phyloP scores from a whole-genome alignment of 805 yeast genomes.

The Candida schatavii region DNA sequence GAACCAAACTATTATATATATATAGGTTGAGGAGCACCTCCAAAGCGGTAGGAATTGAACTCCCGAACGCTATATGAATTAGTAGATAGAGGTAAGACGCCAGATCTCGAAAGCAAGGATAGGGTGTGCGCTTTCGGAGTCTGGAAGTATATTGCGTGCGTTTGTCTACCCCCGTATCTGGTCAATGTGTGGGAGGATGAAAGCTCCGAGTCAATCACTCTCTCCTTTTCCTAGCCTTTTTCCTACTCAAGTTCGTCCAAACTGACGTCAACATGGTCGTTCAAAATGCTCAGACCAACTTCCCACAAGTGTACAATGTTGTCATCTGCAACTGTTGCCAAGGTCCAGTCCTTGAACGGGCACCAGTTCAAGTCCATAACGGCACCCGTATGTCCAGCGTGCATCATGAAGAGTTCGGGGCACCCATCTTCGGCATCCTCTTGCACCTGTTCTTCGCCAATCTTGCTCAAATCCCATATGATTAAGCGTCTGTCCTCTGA shows the following conservation, averaged over 20 bases:
- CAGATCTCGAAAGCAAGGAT: too few relatives aligned
- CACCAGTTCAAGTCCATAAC: constrained; percentile 73
- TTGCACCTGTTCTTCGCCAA: constrained; percentile 81
- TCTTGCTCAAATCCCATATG: constrained; percentile 74
- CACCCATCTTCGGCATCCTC: constrained; percentile 92
- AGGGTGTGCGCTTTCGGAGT: too few relatives aligned
- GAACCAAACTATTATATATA: too few relatives aligned
- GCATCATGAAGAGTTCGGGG: constrained; percentile 87
- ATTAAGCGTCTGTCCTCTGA: constrained; percentile 75
- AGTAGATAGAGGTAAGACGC: too few relatives aligned
- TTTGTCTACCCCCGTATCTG: too few relatives aligned
- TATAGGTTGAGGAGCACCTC: too few relatives aligned
- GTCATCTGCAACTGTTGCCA: constrained; percentile 63
- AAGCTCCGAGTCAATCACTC: too few relatives aligned
- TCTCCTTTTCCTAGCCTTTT: too few relatives aligned
- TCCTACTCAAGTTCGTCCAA: constrained; percentile 24
- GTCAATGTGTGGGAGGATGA: too few relatives aligned
- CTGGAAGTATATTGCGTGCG: too few relatives aligned
- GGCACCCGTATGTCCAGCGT: constrained; percentile 84
- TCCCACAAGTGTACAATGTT: constrained; percentile 62
- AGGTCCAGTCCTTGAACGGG: constrained; percentile 70
- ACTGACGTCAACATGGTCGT: constrained; percentile 12
- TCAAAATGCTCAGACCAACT: constrained; percentile 32
- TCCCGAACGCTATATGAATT: too few relatives aligned
- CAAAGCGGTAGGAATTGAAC: too few relatives aligned